Evolutionary conservation across 1,284 basidiomycete species (phyloP), one percentile per base, ranked within the genome.

Genomic region (Ceratobasidium sp.): DNA sequence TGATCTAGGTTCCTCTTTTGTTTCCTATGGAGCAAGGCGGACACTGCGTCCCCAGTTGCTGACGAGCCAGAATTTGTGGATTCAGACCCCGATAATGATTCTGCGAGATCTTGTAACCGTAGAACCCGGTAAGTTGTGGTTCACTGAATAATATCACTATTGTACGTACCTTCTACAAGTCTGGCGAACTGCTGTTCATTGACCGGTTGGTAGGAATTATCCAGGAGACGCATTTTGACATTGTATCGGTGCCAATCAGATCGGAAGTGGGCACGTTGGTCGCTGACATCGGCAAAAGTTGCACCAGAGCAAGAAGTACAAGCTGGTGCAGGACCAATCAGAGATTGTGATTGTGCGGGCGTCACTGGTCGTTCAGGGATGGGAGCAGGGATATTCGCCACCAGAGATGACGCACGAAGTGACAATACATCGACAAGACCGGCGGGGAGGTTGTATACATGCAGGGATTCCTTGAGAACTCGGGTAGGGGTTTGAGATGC

Each of bases 231-330:
- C 58, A 88, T 86, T 82, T 97, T 98, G 75, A 96, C 93, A 79
- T 99, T 99, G 83, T 98, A 98, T 67, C 96, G 87, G 85, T 99
- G 97, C 97, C 97, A 98, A 81, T 98, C 96, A 32, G 94, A 94
- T 78, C 91, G 90, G 80, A 95, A 98, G 81, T 99, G 97, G 0
- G 84, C 81, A 57, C 96, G 87, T 79, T 98, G 95, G 69, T 93
- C 91, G 35, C 93, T 88, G 1, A 97, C 87, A 69, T 91, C 89
- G 13, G 84, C 78, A 75, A 98, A 98, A 0, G 83, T 79, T 1
- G 87, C 85, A 1, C 89, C 90, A 6, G 89, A 85, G 78, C 95
- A 97, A 69, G 95, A 84, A 74, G 89, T 92, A 80, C 95, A 97
- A 1, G 73, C 64, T 16, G 71, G 63, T 1, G 67, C 62, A 16